Conservation (phyloP, 208 protist species). For the Herpetomonas tarakana region DNA sequence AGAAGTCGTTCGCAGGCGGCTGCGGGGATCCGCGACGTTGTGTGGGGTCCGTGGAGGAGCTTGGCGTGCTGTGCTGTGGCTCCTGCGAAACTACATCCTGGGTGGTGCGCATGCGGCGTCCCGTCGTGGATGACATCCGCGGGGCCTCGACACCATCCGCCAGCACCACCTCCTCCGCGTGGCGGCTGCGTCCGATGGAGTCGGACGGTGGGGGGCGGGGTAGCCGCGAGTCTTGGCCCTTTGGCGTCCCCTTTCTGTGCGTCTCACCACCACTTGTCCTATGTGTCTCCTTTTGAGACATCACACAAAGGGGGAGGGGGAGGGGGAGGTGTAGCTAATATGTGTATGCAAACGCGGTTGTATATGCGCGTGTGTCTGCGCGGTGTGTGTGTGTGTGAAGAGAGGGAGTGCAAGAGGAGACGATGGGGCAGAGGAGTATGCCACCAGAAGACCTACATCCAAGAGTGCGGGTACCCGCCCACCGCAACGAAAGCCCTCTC, state of each 20-base stretch:
- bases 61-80: not conserved
- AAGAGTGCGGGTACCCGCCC: not conserved
- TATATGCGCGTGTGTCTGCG: not conserved
- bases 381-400: not conserved
- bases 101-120: constrained; percentile 13
- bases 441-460: not conserved
- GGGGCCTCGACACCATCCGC: constrained; percentile 10
- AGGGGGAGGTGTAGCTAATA: too few species aligned
- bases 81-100: not conserved
- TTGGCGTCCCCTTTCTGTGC: too few species aligned
- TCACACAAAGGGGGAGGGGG: too few species aligned
- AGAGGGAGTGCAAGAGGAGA: not conserved
- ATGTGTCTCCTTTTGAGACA: too few species aligned
- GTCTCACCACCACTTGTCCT: too few species aligned
- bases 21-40: not conserved
- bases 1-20: constrained; percentile 2
- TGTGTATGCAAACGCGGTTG: too few species aligned
- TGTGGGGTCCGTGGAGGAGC: constrained; percentile 7
- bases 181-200: constrained; percentile 12
- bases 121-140: constrained; percentile 35
- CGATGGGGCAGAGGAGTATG: not conserved
- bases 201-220: not conserved
- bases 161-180: constrained; percentile 45
- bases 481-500: too few species aligned
- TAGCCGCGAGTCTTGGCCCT: too few species aligned